Evolutionary conservation across 2,329 filamentous ascomycete genomes (phyloP).

Genomic region (Monilinia fructicola): DNA sequence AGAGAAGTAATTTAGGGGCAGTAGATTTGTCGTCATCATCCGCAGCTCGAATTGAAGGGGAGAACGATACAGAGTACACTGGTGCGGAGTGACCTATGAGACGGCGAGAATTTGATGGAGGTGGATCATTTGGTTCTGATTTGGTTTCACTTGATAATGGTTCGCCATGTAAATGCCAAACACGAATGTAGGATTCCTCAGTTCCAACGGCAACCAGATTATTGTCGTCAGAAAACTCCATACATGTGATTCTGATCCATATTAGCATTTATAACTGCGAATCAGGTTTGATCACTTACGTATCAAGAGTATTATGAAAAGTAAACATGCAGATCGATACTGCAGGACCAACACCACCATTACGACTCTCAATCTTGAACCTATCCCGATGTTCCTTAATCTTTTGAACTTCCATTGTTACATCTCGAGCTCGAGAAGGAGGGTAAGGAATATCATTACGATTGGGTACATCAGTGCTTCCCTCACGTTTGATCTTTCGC

Average conservation of each 20-base stretch:
- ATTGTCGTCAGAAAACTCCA: constrained; percentile 93
- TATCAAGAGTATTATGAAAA: constrained; percentile 93
- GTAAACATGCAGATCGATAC: constrained; percentile 97
- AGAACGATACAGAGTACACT: constrained; percentile 88
- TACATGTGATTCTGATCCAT: constrained; percentile 70
- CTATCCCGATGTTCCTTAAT: constrained; percentile 90
- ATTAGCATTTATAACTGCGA: constrained; percentile 23
- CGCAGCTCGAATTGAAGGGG: constrained; percentile 44
- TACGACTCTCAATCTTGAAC: constrained; percentile 82
- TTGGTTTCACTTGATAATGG: constrained; percentile 67
- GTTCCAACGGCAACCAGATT: constrained; percentile 85
- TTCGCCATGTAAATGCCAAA: constrained; percentile 89
- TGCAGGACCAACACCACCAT: constrained; percentile 77
- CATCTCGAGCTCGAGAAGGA: constrained; percentile 82
- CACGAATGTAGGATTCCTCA: constrained; percentile 89
- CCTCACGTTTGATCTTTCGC: constrained; percentile 82
- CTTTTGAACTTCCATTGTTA: constrained; percentile 91
- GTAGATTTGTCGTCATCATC: constrained; percentile 46
- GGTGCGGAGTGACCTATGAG: constrained; percentile 86
- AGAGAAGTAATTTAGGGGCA: constrained; percentile 75
- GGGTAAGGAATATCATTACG: constrained; percentile 82
- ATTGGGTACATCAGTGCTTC: constrained; percentile 77
- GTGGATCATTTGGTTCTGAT: constrained; percentile 59
- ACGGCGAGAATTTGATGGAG: constrained; percentile 70
- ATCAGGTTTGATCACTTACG: constrained; percentile 52